These are phyloP conservation scores for Metschnikowia koreensis DNA, from an alignment of 805 yeast genomes.

Conservation along the genomic window DNA sequence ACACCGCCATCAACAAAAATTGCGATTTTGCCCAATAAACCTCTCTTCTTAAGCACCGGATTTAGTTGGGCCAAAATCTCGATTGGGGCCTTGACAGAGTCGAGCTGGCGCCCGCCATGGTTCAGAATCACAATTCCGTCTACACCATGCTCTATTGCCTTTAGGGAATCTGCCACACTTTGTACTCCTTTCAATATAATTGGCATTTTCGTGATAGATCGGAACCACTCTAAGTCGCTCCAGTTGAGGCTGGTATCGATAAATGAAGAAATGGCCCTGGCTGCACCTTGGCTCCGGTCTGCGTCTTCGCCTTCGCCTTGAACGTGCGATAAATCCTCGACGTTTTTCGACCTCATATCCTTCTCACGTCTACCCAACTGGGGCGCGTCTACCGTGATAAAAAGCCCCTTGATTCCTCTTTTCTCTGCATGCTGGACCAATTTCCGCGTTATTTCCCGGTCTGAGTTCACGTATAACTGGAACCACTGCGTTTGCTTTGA, in stretches of 20 bases:
- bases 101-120: constrained; percentile 75
- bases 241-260: constrained; percentile 48
- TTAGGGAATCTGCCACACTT: constrained; percentile 60
- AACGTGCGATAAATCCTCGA: constrained; percentile 25
- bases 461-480: constrained; percentile 47
- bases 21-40: constrained; percentile 52
- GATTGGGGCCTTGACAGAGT: constrained; percentile 58
- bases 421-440: constrained; percentile 38
- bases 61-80: constrained; percentile 58
- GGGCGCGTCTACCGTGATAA: constrained; percentile 57
- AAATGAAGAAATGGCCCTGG: constrained; percentile 73
- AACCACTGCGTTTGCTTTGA: constrained; percentile 43
- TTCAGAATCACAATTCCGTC: constrained; percentile 67
- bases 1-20: constrained; percentile 76
- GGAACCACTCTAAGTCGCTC: constrained; percentile 42
- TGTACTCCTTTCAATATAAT: constrained; percentile 69
- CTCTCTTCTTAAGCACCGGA: constrained; percentile 40
- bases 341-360: constrained; percentile 61
- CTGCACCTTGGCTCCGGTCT: constrained; percentile 79
- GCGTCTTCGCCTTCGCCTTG: constrained; percentile 45
- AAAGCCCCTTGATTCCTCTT: constrained; percentile 44
- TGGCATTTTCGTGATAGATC: constrained; percentile 38
- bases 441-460: constrained; percentile 30
- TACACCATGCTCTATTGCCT: constrained; percentile 57
- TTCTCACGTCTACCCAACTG: constrained; percentile 76